Conservation (phyloP, 306 rosid genomes). For the Acacia melanoxylon region DNA sequence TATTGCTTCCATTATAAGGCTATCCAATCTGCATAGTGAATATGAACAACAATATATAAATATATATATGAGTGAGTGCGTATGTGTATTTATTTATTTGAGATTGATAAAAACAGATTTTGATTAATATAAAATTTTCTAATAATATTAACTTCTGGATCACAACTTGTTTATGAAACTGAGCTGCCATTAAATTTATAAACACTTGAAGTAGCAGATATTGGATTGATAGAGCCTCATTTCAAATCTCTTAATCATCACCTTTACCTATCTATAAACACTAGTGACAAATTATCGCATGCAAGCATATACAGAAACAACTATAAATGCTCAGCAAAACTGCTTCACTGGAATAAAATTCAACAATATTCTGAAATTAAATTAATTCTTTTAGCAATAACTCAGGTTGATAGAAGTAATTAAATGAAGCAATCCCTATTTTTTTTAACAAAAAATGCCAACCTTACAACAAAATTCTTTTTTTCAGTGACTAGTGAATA, state of each 20-base stretch:
- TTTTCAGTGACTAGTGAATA: not conserved
- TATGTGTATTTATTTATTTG: not conserved
- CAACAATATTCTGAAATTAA: not conserved
- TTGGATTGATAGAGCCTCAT: not conserved
- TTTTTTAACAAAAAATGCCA: not conserved
- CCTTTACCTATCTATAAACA: not conserved
- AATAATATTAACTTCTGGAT: not conserved
- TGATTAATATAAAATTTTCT: slow-evolving; percentile 19
- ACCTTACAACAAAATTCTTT: not conserved
- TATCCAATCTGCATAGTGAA: slow-evolving; percentile 66
- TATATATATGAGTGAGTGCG: not conserved
- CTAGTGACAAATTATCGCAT: not conserved
- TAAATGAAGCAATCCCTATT: not conserved
- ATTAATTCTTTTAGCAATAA: not conserved
- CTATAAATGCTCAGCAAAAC: slow-evolving; percentile 9
- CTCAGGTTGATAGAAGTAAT: not conserved
- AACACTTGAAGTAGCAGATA: not conserved
- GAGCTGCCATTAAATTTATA: not conserved
- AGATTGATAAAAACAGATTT: slow-evolving; percentile 11
- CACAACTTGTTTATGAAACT: not conserved
- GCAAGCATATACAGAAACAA: not conserved
- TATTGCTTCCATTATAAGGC: slow-evolving; percentile 85
- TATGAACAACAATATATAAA: slow-evolving; percentile 21
- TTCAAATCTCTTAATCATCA: not conserved
- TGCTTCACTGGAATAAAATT: slow-evolving; percentile 14